A percentile compares a stretch with the other conserved stretches of the same genome.
Conservation (phyloP, 1,284 basidiomycete genomes). For the Volvariella volvacea region DNA sequence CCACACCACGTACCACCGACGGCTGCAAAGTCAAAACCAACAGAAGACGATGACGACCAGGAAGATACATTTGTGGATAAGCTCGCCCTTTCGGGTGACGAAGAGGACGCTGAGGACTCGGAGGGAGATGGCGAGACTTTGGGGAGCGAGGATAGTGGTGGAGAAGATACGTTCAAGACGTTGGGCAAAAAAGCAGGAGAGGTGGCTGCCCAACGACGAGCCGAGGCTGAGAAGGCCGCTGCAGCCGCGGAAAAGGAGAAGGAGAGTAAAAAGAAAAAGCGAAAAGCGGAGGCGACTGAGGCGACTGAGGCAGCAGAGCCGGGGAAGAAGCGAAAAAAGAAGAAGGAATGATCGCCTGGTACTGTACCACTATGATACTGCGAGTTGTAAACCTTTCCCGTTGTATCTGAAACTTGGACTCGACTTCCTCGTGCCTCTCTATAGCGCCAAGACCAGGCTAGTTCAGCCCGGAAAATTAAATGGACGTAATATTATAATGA, state of each 20-base stretch:
- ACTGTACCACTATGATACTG: too few relatives aligned
- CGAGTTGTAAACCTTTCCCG: too few relatives aligned
- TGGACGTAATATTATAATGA: too few relatives aligned
- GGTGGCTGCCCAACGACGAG: conserved; percentile 11
- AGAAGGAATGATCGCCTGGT: conserved; percentile 2
- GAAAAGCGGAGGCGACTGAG: conserved; percentile 18
- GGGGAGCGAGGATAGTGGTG: conserved; percentile 26
- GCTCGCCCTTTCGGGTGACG: conserved; percentile 12
- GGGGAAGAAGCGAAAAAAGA: conserved; percentile 7
- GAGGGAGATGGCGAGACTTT: conserved; percentile 22
- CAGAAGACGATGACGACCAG: conserved; percentile 11
- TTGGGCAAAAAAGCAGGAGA: conserved; percentile 26
- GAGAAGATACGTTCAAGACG: conserved; percentile 30
- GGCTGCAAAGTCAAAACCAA: conserved; percentile 9
- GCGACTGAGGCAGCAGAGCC: conserved; percentile 23
- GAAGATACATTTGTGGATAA: conserved; percentile 20
- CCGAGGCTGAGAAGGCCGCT: conserved; percentile 18
- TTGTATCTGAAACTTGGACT: too few relatives aligned
- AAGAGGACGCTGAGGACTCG: too few relatives aligned
- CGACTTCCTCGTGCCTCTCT: too few relatives aligned
- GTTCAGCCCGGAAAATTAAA: too few relatives aligned
- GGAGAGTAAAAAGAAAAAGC: conserved; percentile 10
- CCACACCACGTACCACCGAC: conserved; percentile 41
- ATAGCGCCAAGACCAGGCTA: too few relatives aligned
- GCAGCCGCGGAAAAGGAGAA: conserved; percentile 23